Evolutionary conservation across 768 basidiomycete species (phyloP).

Genomic region (Tremella yokohamensis): DNA sequence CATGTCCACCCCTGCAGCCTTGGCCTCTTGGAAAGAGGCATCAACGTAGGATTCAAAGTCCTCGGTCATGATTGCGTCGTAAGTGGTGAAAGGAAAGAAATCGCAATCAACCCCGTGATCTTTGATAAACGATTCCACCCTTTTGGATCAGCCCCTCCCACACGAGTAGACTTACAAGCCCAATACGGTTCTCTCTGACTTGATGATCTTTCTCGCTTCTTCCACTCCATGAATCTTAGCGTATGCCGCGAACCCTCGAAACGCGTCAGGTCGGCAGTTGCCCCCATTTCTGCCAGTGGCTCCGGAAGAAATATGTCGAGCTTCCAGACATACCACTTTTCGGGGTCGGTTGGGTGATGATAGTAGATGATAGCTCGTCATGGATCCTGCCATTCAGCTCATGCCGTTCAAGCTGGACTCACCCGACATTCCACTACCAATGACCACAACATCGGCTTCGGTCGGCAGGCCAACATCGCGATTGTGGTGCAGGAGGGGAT

Average conservation of each 20-base stretch:
- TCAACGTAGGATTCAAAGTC: conserved; percentile 31
- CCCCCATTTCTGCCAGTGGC: conserved; percentile 63
- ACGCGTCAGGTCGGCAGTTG: conserved; percentile 35
- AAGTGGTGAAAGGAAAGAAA: conserved; percentile 37
- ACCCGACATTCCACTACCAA: conserved; percentile 38
- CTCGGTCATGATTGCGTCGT: conserved; percentile 36
- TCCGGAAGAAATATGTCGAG: conserved; percentile 58
- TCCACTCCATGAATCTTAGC: conserved; percentile 54
- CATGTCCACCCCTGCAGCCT: conserved; percentile 17
- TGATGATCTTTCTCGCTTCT: conserved; percentile 35
- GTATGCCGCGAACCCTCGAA: conserved; percentile 19
- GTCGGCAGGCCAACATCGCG: conserved; percentile 21
- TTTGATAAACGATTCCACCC: conserved; percentile 58
- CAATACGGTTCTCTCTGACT: conserved; percentile 53
- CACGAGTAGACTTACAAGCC: conserved; percentile 61
- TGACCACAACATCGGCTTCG: conserved; percentile 35
- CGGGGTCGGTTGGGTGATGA: conserved; percentile 20
- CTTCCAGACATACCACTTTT: conserved; percentile 68
- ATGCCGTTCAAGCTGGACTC: conserved; percentile 11
- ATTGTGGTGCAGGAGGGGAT: conserved; percentile 30
- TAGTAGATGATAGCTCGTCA: conserved; percentile 25
- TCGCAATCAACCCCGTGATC: conserved; percentile 42
- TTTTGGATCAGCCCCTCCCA: conserved; percentile 57
- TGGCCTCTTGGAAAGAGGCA: conserved; percentile 3
- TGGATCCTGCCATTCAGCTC: conserved; percentile 22